Conservation (phyloP, 2,329 filamentous ascomycete genomes). For the Aspergillus sp. region DNA sequence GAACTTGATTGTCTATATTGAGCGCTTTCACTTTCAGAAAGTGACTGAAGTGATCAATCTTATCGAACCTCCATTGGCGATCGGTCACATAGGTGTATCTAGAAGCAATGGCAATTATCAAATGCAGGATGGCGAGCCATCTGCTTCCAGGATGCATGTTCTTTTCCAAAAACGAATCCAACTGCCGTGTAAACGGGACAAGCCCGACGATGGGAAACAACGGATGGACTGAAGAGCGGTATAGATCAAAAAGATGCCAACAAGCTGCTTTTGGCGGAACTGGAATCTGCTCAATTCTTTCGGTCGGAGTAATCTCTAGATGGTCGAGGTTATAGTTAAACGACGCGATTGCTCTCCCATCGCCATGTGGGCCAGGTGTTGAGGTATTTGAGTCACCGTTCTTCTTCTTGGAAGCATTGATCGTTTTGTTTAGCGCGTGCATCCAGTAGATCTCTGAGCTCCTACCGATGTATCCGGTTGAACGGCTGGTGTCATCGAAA, state of each 20-base stretch:
- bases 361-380: neutral
- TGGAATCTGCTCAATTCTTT: constrained; percentile 35
- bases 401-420: constrained; percentile 14
- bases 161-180: constrained; percentile 38
- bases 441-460: constrained; percentile 49
- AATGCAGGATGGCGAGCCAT: constrained; percentile 46
- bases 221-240: constrained; percentile 43
- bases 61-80: constrained; percentile 34
- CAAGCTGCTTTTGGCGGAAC: constrained; percentile 40
- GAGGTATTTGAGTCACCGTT: neutral
- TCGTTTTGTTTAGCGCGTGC: constrained; percentile 38
- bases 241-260: constrained; percentile 41
- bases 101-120: constrained; percentile 46
- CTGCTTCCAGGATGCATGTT: constrained; percentile 38
- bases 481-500: constrained; percentile 36
- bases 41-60: constrained; percentile 41
- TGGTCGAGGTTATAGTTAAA: constrained; percentile 44
- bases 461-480: constrained; percentile 45
- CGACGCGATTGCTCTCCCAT: constrained; percentile 26
- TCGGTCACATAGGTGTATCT: constrained; percentile 40
- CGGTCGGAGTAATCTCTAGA: constrained; percentile 34
- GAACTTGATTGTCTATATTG: constrained; percentile 39
- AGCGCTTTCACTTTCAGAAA: constrained; percentile 42
- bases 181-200: constrained; percentile 42
- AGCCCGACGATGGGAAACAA: constrained; percentile 46